Conservation (phyloP, 2,329 filamentous ascomycete genomes). For the Cladosporium sp. region DNA sequence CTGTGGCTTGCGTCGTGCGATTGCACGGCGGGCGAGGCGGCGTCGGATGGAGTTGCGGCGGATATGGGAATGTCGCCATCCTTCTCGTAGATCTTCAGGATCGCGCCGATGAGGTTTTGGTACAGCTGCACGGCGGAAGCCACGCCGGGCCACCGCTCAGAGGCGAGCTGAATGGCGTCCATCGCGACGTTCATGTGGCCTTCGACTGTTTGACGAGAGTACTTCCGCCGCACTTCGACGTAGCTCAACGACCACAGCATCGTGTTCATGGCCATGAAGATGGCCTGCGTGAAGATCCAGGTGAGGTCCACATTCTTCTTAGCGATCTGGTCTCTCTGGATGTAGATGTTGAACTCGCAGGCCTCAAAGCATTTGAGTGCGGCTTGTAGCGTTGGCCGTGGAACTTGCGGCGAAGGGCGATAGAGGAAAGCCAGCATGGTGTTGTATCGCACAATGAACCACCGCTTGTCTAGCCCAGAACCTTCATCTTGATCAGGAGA, state of each 20-base stretch:
- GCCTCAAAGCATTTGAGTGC: conserved; percentile 79
- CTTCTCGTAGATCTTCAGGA: conserved; percentile 78
- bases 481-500: conserved; percentile 66
- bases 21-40: conserved; percentile 29
- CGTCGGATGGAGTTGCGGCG: conserved; percentile 42
- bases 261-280: conserved; percentile 89
- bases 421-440: conserved; percentile 85
- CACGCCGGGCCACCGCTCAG: conserved; percentile 87
- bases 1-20: neutral
- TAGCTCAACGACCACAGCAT: conserved; percentile 90
- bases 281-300: conserved; percentile 83
- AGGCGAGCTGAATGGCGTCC: conserved; percentile 71
- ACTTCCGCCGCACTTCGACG: conserved; percentile 67
- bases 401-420: conserved; percentile 85
- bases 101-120: conserved; percentile 75
- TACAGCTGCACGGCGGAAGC: conserved; percentile 80
- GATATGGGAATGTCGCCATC: conserved; percentile 46
- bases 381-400: conserved; percentile 72
- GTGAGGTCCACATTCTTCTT: conserved; percentile 74
- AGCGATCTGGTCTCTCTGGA: conserved; percentile 74
- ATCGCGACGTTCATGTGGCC: conserved; percentile 67
- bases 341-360: conserved; percentile 71
- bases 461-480: conserved; percentile 62
- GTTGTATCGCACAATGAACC: conserved; percentile 66
- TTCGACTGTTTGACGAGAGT: conserved; percentile 69